Percentiles rank a stretch among this genome's conserved stretches.
These are phyloP conservation scores for Trichoderma orchidacearum DNA, from an alignment of 495 filamentous ascomycete species.

Conservation along the genomic window DNA sequence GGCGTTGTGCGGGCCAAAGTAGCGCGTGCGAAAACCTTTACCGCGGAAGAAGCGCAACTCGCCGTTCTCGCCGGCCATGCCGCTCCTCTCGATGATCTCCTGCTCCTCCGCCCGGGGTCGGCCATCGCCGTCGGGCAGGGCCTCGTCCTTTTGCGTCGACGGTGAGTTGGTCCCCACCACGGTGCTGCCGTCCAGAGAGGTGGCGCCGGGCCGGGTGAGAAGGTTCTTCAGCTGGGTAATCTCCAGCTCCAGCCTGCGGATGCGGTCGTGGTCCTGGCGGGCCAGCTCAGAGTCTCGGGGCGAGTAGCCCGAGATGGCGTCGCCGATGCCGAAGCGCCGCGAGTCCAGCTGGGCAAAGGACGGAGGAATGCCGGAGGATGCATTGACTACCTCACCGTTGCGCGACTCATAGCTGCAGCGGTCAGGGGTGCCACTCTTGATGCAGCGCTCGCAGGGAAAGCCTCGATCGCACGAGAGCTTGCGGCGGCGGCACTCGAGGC, in stretches of 20 bases:
- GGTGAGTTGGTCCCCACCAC: slow-evolving; percentile 14
- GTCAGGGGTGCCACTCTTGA: slow-evolving; percentile 35
- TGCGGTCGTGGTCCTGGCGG: slow-evolving; percentile 27
- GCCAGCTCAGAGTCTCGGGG: slow-evolving; percentile 5
- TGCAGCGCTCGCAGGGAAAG: slow-evolving; percentile 35
- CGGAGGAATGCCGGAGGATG: slow-evolving; percentile 19
- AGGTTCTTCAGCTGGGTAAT: slow-evolving; percentile 29
- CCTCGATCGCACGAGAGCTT: slow-evolving; percentile 38
- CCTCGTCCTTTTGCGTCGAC: slow-evolving; percentile 14
- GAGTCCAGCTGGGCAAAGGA: slow-evolving; percentile 18
- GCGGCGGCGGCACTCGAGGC: slow-evolving; percentile 33
- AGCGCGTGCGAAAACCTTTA: slow-evolving; percentile 32
- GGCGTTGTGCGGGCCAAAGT: slow-evolving; percentile 34
- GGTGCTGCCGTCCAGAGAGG: slow-evolving; percentile 20
- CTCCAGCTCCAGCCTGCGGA: slow-evolving; percentile 34
- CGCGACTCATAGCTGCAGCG: slow-evolving; percentile 35
- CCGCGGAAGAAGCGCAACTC: slow-evolving; percentile 23
- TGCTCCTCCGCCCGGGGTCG: slow-evolving; percentile 3
- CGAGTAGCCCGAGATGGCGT: slow-evolving; percentile 11
- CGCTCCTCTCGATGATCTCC: slow-evolving; percentile 15
- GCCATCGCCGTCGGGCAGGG: slow-evolving; percentile 9
- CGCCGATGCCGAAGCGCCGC: slow-evolving; percentile 17
- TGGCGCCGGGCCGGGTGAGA: slow-evolving; percentile 17
- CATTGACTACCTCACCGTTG: slow-evolving; percentile 23
- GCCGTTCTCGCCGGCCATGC: slow-evolving; percentile 19